Evolutionary conservation across 2,329 filamentous ascomycete species (phyloP).

Genomic region (Teratosphaeria gauchensis): DNA sequence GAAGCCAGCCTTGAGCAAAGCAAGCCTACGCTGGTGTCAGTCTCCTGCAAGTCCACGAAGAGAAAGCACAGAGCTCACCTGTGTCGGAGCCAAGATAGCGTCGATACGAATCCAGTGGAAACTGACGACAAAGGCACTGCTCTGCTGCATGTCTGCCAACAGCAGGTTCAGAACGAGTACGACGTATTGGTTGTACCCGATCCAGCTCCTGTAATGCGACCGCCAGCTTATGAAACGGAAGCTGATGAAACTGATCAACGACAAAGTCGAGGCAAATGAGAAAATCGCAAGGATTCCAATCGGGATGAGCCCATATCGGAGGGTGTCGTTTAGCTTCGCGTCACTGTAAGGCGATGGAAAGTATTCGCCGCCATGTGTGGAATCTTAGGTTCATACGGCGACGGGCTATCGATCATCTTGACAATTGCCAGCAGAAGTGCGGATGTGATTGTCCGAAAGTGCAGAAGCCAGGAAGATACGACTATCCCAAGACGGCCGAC

Average conservation of each 20-base stretch:
- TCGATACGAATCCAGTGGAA: slow-evolving; percentile 48
- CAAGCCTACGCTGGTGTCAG: slow-evolving; percentile 39
- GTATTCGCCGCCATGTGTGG: slow-evolving; percentile 15
- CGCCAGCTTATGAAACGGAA: slow-evolving; percentile 22
- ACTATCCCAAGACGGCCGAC: too few relatives aligned
- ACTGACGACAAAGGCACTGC: slow-evolving; percentile 54
- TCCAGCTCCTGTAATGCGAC: slow-evolving; percentile 20
- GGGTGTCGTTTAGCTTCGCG: slow-evolving; percentile 8
- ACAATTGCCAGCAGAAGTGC: background rate
- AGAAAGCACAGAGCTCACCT: background rate
- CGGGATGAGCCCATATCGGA: slow-evolving; percentile 21
- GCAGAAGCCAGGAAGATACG: too few relatives aligned
- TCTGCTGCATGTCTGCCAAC: slow-evolving; percentile 58
- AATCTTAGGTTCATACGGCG: slow-evolving; percentile 14
- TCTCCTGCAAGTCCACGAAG: background rate
- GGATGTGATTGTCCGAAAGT: background rate
- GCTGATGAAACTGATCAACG: slow-evolving; percentile 22
- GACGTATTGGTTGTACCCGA: slow-evolving; percentile 53
- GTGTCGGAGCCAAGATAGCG: slow-evolving; percentile 41
- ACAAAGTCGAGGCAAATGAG: slow-evolving; percentile 19
- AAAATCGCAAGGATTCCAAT: slow-evolving; percentile 20
- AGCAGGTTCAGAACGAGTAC: slow-evolving; percentile 61
- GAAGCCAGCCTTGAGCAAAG: slow-evolving; percentile 58
- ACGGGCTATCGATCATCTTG: background rate
- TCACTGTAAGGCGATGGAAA: slow-evolving; percentile 23